Conservation (phyloP, 192 early-diverging fungal species). For the Coemansia sp. region DNA sequence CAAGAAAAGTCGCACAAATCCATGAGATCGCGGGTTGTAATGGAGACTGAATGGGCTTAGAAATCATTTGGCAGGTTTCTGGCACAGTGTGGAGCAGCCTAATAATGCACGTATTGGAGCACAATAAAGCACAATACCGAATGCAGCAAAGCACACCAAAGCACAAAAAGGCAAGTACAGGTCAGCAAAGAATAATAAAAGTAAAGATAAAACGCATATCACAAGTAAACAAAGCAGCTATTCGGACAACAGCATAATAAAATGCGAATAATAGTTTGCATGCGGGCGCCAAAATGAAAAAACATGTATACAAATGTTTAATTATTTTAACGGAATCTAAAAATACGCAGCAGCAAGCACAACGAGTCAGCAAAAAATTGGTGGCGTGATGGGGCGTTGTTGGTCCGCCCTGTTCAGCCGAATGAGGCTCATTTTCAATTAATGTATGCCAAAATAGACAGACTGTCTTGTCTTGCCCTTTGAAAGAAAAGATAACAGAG, state of each 20-base stretch:
- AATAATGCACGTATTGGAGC: neutral
- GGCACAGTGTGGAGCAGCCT: constrained; percentile 1
- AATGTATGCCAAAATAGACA: neutral
- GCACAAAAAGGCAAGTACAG: neutral
- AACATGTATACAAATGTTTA: no score
- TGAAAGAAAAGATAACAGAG: neutral
- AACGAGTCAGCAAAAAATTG: neutral
- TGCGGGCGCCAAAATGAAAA: no score
- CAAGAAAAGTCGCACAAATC: neutral
- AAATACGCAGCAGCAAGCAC: neutral
- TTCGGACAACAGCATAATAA: neutral
- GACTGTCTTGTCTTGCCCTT: neutral
- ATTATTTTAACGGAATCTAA: neutral
- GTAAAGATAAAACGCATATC: neutral
- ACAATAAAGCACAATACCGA: neutral
- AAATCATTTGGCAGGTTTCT: neutral
- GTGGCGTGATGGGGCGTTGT: constrained; percentile 3
- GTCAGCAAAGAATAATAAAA: neutral
- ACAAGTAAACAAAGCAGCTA: no score
- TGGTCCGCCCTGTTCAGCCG: constrained; percentile 1
- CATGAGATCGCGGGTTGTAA: neutral
- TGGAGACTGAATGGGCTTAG: neutral
- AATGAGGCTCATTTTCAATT: neutral
- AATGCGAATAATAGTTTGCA: no score
- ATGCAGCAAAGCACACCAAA: neutral